Base-by-base conservation (phyloP, 2,329 filamentous ascomycete species). In the Grosmannia huntii region DNA sequence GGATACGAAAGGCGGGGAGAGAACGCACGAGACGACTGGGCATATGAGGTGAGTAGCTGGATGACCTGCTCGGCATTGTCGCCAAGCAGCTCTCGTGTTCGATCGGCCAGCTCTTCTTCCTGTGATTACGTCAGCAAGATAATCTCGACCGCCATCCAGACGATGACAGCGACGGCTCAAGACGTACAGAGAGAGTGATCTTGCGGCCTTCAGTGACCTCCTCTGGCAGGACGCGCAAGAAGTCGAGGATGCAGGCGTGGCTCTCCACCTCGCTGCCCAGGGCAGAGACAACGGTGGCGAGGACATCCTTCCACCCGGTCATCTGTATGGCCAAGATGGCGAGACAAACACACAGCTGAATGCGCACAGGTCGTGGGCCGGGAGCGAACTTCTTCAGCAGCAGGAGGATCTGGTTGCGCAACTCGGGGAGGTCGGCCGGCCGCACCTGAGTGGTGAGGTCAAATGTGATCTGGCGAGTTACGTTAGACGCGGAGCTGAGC, bases 171-270 rank as follows among this genome's bases (percentile, higher is more conserved):
- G 41, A 27, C 16, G n/a, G 19, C 5, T n/a, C 25, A 2, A 1
- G 7, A 92, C 90, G 78, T 94, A 96, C 91, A 83, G 90, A 91
- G 76, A 99, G 82, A 80, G 90, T 96, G 81, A 99, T 96, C 78
- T 97, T 99, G 75, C 94, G 90, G 76, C 94, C 94, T 80, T 99
- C 92, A 66, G 89, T 97, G 69, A 99, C 94, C 81, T 99, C 94
- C 79, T 99, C 94, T 59, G 94, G 94, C 64, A 99, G 84, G 67
- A 99, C 91, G 72, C 90, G 90, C 64, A 99, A 80, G 72, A 99
- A 99, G 72, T 99, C 94, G 68, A 99, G 79, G 67, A 97, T 87
- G 71, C 88, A 94, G 64, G 90, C 84, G 66, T 94, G 84, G 70
- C 87, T 90, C 68, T 85, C 83, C 61, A 86, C 82, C 67, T 87